Evolutionary conservation across 1,284 basidiomycete genomes (phyloP), one percentile per base, ranked within the genome.

Genomic region (Cutaneotrichosporon sp.): DNA sequence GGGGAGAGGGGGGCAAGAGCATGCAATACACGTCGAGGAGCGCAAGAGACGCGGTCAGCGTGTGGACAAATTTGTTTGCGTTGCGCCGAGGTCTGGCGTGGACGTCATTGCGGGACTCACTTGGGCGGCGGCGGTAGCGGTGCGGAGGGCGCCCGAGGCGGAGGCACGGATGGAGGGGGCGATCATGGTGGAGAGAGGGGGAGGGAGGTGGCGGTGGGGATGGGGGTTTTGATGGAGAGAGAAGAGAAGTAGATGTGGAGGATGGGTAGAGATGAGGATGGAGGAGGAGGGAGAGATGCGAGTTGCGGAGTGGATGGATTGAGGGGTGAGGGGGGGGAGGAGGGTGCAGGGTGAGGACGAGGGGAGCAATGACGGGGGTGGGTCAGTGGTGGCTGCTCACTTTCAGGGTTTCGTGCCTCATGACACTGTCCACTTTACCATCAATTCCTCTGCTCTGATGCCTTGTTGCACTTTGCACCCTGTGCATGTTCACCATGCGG

Each of bases 121-220:
- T 60, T 64, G 60, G 9, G 58, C 34, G 50, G 59, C 59, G 49
- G 65, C 63, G 33, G 34, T 13, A 3, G 68, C 67, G 52, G 63
- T 57, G 59, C 74, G 66, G 43, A 74, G 54, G 20, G 66, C 67
- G 50, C 65, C 60, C 49, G 71, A 64, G 54, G 68, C 67, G 20
- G 71, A 71, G 22, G 69, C 65, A 60, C 70, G 65, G 54, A 75
- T 47, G 36, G 73, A 64, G 51, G 63, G 62, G 60, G 74, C 50
- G 65, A 76, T 54, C 73, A 76, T 76, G 55, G 56, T 68, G 49
- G 18, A 20, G 31, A 33, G 61, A 42, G 42, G 55, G 38, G 34
- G 52, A 45, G 43, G 38, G 46, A 24, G 20, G 50, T 24, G 49
- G 34, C 46, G 56, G 16, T 31, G 51, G 24, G 22, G 54, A 27